Conservation (phyloP, 148 eudicot species). For the Nepenthes gracilis region DNA sequence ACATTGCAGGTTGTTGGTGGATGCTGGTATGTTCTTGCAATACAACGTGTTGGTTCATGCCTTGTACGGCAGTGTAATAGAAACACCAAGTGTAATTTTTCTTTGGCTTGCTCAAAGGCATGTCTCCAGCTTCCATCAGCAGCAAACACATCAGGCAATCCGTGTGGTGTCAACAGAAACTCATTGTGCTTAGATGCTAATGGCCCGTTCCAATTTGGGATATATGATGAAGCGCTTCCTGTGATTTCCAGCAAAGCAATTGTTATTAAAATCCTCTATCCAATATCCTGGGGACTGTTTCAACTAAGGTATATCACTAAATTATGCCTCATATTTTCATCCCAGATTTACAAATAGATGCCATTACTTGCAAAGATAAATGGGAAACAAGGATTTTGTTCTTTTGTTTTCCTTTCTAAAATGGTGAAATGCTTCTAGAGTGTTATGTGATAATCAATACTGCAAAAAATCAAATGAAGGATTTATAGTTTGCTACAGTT, state of each 20-base stretch:
- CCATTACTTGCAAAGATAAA: no score
- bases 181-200: slow-evolving; percentile 51
- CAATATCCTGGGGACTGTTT: slow-evolving; percentile 84
- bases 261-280: slow-evolving; percentile 69
- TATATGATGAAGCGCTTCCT: slow-evolving; percentile 66
- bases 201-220: slow-evolving; percentile 59
- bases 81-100: slow-evolving; percentile 25
- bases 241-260: slow-evolving; percentile 64
- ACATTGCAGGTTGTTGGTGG: slow-evolving; percentile 69
- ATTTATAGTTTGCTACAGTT: no score
- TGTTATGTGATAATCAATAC: no score
- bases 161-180: slow-evolving; percentile 30
- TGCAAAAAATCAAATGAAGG: no score
- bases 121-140: slow-evolving; percentile 44
- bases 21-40: slow-evolving; percentile 90
- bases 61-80: slow-evolving; percentile 50
- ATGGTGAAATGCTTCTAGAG: no score
- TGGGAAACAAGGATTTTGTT: no score
- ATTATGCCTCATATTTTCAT: background rate
- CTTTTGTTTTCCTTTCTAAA: no score
- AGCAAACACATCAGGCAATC: slow-evolving; percentile 14
- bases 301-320: slow-evolving; percentile 48
- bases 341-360: no score
- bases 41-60: slow-evolving; percentile 74
- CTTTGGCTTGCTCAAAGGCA: slow-evolving; percentile 54